Evolutionary conservation across 202 grass and related monocot species (phyloP).

Genomic region (Sporobolus alterniflorus): DNA sequence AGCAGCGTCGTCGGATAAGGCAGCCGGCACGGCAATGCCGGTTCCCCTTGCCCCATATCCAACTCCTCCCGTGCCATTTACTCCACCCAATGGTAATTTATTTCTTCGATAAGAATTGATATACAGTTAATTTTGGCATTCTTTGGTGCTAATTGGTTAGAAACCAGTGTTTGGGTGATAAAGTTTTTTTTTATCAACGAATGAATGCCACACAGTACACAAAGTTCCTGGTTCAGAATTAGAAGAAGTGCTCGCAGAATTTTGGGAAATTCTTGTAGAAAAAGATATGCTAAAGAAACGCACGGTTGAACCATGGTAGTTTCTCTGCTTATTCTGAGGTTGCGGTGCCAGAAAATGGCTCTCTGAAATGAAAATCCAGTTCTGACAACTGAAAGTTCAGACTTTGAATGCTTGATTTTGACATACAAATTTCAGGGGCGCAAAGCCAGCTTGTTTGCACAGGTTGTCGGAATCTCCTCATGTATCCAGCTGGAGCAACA

Average conservation of each 20-base stretch:
- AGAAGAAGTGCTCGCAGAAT: background rate
- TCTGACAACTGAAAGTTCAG: conserved; percentile 11
- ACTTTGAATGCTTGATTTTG: background rate
- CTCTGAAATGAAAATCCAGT: conserved; percentile 9
- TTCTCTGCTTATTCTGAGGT: conserved; percentile 25
- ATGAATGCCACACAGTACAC: background rate
- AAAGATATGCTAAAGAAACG: conserved; percentile 1
- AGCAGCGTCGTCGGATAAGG: conserved; percentile 36
- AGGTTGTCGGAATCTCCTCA: conserved; percentile 94
- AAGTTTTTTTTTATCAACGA: background rate
- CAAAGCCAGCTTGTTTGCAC: conserved; percentile 98
- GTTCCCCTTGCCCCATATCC: conserved; percentile 95
- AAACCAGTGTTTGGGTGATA: background rate
- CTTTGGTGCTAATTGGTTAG: background rate
- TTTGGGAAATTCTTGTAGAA: background rate
- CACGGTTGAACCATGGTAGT: background rate
- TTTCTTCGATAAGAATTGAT: conserved; percentile 20
- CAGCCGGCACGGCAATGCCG: conserved; percentile 78
- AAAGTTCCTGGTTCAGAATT: conserved; percentile 33
- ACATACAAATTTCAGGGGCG: conserved; percentile 54
- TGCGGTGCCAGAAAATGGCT: conserved; percentile 1
- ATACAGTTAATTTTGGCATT: background rate
- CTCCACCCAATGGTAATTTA: conserved; percentile 79
- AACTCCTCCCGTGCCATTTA: conserved; percentile 69
- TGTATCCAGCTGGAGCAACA: conserved; percentile 91